phyloP scores from a whole-genome alignment of 2,329 filamentous ascomycete genomes.

The Fusarium coicis region DNA sequence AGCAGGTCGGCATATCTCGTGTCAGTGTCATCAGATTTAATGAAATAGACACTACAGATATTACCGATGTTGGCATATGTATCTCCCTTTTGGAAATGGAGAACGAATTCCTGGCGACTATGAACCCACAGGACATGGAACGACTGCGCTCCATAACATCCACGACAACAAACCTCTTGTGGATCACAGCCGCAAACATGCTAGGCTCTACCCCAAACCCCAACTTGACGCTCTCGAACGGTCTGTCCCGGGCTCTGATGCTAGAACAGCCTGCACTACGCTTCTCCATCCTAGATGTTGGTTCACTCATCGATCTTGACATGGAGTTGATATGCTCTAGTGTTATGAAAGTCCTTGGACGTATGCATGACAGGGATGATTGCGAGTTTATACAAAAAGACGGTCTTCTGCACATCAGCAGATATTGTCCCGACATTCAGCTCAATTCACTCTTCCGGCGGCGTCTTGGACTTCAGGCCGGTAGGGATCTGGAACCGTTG shows the following conservation, averaged over 20 bases:
- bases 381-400: neutral
- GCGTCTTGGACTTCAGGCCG: neutral
- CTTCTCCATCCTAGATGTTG: neutral
- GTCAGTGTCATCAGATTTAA: neutral
- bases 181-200: neutral
- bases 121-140: neutral
- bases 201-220: neutral
- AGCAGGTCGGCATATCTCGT: neutral
- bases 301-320: neutral
- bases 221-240: neutral
- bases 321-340: too few species aligned
- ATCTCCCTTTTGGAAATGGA: neutral
- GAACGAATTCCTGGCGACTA: neutral
- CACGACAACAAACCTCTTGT: neutral
- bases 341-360: neutral
- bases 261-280: neutral
- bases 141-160: neutral
- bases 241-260: neutral
- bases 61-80: neutral
- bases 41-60: neutral
- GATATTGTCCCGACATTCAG: neutral
- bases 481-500: neutral
- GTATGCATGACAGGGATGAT: neutral
- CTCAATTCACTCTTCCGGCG: neutral
- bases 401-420: neutral